Evolutionary conservation across 2,329 filamentous ascomycete genomes (phyloP).

Genomic region (Neopestalotiopsis sp.): DNA sequence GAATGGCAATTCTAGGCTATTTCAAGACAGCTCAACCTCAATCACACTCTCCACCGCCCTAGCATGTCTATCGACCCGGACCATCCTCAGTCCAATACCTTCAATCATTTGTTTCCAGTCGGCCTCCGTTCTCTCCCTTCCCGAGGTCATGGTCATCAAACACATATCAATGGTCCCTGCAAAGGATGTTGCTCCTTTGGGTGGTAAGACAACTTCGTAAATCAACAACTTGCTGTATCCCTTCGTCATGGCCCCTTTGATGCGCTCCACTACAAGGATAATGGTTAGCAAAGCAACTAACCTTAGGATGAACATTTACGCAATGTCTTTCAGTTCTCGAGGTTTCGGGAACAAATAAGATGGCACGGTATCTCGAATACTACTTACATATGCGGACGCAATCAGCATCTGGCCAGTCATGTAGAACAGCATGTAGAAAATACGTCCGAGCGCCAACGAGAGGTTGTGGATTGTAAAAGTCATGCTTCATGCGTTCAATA

Average conservation of each 20-base stretch:
- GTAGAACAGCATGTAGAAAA: constrained; percentile 39
- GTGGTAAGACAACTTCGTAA: constrained; percentile 15
- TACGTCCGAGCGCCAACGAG: constrained; percentile 31
- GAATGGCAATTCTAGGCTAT: no score
- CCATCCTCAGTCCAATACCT: neutral
- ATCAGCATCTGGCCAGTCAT: constrained; percentile 44
- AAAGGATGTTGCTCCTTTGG: constrained; percentile 3
- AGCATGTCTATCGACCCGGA: neutral
- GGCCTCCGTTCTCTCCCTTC: constrained; percentile 13
- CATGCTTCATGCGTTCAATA: constrained; percentile 33
- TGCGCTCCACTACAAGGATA: constrained; percentile 28
- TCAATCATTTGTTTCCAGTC: constrained; percentile 10
- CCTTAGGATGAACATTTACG: neutral
- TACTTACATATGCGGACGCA: constrained; percentile 31
- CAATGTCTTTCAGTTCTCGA: neutral
- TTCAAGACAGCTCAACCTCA: constrained; percentile 11
- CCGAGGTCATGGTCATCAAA: constrained; percentile 13
- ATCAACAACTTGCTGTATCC: constrained; percentile 47
- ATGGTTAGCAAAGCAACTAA: neutral
- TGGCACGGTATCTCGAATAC: neutral
- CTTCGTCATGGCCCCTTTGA: constrained; percentile 60
- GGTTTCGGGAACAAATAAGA: neutral
- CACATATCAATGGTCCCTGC: constrained; percentile 12
- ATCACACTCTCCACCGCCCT: constrained; percentile 17
- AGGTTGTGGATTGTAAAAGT: constrained; percentile 40